Percentiles rank a stretch among this genome's conserved stretches.
phyloP scores from a whole-genome alignment of 75 land plant genomes.

The Picea glauca region DNA sequence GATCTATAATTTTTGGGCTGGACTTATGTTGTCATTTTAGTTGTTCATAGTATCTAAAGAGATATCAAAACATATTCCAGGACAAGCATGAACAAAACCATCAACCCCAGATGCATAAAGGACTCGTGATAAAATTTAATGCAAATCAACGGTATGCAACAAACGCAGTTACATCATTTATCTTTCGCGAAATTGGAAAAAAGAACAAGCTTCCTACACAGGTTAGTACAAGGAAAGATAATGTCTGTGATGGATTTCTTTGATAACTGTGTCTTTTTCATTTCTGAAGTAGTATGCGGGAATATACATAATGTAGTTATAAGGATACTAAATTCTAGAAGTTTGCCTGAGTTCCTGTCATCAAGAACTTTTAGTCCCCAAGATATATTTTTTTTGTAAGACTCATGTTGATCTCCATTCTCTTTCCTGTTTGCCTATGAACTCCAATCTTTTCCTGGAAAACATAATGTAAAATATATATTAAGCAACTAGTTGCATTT shows the following conservation, averaged over 20 bases:
- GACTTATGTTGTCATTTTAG: not conserved
- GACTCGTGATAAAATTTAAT: constrained; percentile 95
- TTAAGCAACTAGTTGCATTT: too few species aligned
- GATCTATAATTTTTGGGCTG: not conserved
- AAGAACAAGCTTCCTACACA: constrained; percentile 79
- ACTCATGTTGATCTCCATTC: too few species aligned
- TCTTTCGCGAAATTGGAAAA: constrained; percentile 81
- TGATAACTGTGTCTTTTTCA: not conserved
- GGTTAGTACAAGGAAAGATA: constrained; percentile 23
- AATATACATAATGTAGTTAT: not conserved
- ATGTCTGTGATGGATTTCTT: not conserved
- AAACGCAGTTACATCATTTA: constrained; percentile 88
- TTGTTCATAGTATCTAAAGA: not conserved
- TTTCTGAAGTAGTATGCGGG: not conserved
- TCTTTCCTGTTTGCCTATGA: too few species aligned
- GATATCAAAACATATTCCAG: constrained; percentile 32
- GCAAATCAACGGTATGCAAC: constrained; percentile 99
- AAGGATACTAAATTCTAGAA: not conserved
- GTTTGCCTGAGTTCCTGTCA: not conserved
- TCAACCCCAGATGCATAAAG: constrained; percentile 95
- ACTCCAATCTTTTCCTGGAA: too few species aligned
- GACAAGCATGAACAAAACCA: constrained; percentile 98
- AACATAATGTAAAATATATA: too few species aligned
- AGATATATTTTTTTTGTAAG: too few species aligned
- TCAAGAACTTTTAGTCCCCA: not conserved